A percentile compares a stretch with the other conserved stretches of the same genome.
Evolutionary conservation across 345 rosid species (phyloP).

Genomic region (Carallia brachiata): DNA sequence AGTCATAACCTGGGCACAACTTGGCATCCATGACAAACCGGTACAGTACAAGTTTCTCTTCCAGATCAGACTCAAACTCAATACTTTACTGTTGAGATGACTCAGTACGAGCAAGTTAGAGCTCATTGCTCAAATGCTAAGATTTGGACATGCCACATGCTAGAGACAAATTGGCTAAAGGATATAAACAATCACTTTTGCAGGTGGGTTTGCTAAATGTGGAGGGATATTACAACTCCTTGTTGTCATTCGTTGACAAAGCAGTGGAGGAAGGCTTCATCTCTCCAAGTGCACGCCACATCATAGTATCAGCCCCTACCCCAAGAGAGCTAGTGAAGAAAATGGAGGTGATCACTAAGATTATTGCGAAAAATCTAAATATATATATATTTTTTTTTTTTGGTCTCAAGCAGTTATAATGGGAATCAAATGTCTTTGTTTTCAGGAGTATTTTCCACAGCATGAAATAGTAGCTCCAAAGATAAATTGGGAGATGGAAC

Average conservation of each 20-base stretch:
- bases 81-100: too few species aligned
- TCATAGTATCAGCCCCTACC: constrained; percentile 29
- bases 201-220: constrained; percentile 35
- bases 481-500: constrained; percentile 74
- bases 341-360: constrained; percentile 27
- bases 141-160: too few species aligned
- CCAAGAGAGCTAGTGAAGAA: constrained; percentile 31
- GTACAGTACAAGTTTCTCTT: constrained; percentile 4
- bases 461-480: constrained; percentile 74
- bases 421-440: neutral
- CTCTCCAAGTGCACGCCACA: constrained; percentile 30
- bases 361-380: too few species aligned
- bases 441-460: constrained; percentile 68
- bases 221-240: constrained; percentile 34
- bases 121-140: too few species aligned
- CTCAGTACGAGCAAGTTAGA: too few species aligned
- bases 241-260: constrained; percentile 32
- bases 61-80: neutral
- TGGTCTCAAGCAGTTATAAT: neutral
- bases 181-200: neutral
- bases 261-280: constrained; percentile 36
- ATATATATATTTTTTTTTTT: neutral
- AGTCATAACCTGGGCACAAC: constrained; percentile 38
- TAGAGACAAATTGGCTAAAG: neutral
- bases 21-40: constrained; percentile 36